Conservation (phyloP, 768 basidiomycete species). For the Boletus rufocinnamomeus region DNA sequence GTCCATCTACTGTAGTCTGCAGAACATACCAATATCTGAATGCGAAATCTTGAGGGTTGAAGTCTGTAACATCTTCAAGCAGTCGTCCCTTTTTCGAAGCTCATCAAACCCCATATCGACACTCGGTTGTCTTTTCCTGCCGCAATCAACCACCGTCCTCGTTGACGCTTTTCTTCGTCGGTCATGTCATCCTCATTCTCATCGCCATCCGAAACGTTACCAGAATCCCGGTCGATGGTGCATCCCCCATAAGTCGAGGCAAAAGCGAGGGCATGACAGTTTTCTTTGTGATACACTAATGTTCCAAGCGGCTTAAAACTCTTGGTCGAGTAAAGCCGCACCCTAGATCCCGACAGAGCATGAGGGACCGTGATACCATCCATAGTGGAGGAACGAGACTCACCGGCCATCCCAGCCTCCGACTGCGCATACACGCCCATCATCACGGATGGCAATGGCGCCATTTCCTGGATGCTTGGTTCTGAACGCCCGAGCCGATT, state of each 20-base stretch:
- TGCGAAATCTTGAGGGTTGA: background rate
- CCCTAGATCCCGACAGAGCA: slow-evolving; percentile 41
- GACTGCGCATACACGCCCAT: slow-evolving; percentile 79
- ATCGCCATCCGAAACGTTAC: slow-evolving; percentile 9
- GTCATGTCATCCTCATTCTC: slow-evolving; percentile 52
- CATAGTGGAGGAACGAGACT: slow-evolving; percentile 30
- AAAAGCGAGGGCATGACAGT: slow-evolving; percentile 76
- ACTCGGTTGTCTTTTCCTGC: slow-evolving; percentile 71
- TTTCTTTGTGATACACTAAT: slow-evolving; percentile 77
- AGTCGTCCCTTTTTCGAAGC: slow-evolving; percentile 19
- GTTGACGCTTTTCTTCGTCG: slow-evolving; percentile 43
- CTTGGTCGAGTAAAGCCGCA: slow-evolving; percentile 81
- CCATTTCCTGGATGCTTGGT: slow-evolving; percentile 83
- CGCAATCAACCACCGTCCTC: slow-evolving; percentile 61
- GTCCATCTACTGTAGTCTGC: slow-evolving; percentile 23
- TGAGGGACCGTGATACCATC: background rate
- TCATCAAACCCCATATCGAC: slow-evolving; percentile 69
- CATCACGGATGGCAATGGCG: slow-evolving; percentile 70
- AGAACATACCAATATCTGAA: slow-evolving; percentile 9
- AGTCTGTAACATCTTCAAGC: background rate
- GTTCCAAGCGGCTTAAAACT: slow-evolving; percentile 83
- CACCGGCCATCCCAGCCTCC: slow-evolving; percentile 96
- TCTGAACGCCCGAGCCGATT: slow-evolving; percentile 40
- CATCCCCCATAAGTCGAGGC: slow-evolving; percentile 37
- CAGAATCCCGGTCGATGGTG: slow-evolving; percentile 4